These are phyloP conservation scores for Plasmodium falciparum DNA, from an alignment of 169 alveolate species.

Conservation along the genomic window DNA sequence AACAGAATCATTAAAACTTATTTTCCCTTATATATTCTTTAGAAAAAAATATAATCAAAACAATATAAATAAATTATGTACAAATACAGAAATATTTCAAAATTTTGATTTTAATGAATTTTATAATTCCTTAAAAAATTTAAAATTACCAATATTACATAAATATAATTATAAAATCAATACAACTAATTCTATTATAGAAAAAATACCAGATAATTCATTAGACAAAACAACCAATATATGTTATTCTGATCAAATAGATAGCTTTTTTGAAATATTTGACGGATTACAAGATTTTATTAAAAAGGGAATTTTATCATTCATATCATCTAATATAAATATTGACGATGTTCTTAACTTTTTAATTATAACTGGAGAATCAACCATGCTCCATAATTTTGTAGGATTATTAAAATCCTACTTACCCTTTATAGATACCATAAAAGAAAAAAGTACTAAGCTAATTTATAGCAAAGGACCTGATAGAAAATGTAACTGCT, in stretches of 20 bases:
- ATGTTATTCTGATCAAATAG: slow-evolving; percentile 52
- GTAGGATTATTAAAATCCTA: slow-evolving; percentile 78
- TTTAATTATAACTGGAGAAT: slow-evolving; percentile 83
- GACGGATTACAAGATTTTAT: slow-evolving; percentile 69
- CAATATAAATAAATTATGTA: slow-evolving; percentile 30
- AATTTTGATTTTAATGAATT: slow-evolving; percentile 45
- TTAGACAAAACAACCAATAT: slow-evolving; percentile 32
- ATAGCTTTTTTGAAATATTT: slow-evolving; percentile 54
- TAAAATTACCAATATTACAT: slow-evolving; percentile 59
- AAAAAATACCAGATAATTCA: slow-evolving; percentile 44
- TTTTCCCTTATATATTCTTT: slow-evolving; percentile 65
- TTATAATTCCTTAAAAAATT: slow-evolving; percentile 46
- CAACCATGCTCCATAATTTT: slow-evolving; percentile 78
- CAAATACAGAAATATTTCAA: slow-evolving; percentile 15
- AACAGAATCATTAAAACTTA: slow-evolving; percentile 77
- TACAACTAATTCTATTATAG: slow-evolving; percentile 28
- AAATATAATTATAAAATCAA: slow-evolving; percentile 61
- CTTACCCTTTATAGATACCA: slow-evolving; percentile 79
- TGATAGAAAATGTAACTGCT: slow-evolving; percentile 85
- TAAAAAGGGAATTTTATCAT: slow-evolving; percentile 72
- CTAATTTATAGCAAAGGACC: slow-evolving; percentile 71
- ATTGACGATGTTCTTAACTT: slow-evolving; percentile 70
- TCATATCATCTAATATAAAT: slow-evolving; percentile 50
- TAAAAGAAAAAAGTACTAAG: slow-evolving; percentile 40
- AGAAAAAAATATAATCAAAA: slow-evolving; percentile 72